Evolutionary conservation across 768 basidiomycete species (phyloP), one percentile per base, ranked within the genome.

Genomic region (Leccinum truebloodii): DNA sequence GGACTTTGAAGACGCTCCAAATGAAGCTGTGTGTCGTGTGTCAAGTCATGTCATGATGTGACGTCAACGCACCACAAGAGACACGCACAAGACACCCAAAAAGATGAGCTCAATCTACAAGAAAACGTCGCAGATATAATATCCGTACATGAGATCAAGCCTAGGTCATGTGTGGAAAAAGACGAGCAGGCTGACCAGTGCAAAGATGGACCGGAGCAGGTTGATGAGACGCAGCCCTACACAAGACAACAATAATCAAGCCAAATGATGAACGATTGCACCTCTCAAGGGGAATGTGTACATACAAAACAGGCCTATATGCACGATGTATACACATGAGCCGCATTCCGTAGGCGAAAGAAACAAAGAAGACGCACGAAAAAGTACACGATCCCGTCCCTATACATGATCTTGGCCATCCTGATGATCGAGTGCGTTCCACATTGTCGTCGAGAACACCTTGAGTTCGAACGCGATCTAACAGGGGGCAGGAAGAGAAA

Each of bases 1-100:
- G 70, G 5, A 74, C 60, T n/a, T 75, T 76, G 46, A 67, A 66
- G 22, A 70, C 49, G 39, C 76, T 72, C 76, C 78, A 79, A 8
- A 75, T 54, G 60, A 77, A 71, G 59, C 78, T 78, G 49, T 2
- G 24, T 30, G 30, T 30, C 28, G 18, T 12, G 26, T 35, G 34
- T 16, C 9, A 14, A 0, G 20, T 4, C 4, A 12, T 67, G 39
- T 41, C 18, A 10, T n/a, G 8, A 46, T 20, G 3, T 3, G 7
- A 46, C 10, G 44, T 46, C 44, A 3, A 12, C 20, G 12, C 20
- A 46, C 10, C 20, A 20, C 44, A 20, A 46, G 10, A 44, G n/a
- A 24, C 6, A 65, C 73, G 0, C 16, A 73, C 68, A 68, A 65
- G 46, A 69, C 57, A 28, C 66, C 70, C 46, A 68, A 14, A 18